Conservation (phyloP, 2,329 filamentous ascomycete species). For the Penicillium sp. region DNA sequence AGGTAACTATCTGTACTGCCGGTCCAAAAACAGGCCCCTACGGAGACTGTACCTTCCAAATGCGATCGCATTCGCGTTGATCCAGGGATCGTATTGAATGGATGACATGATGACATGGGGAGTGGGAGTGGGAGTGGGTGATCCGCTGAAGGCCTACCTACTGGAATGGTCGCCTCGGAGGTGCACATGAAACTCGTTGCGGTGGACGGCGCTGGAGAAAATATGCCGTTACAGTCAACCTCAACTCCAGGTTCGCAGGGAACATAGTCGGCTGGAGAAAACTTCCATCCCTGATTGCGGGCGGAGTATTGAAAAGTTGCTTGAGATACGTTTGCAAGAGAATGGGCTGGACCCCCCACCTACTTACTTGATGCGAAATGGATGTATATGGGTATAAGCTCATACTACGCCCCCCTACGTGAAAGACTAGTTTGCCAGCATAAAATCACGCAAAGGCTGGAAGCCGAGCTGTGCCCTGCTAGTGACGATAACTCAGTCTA, state of each 20-base stretch:
- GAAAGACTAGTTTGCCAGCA: constrained; percentile 41
- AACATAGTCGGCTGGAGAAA: constrained; percentile 21
- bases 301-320: constrained; percentile 42
- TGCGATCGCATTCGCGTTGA: constrained; percentile 49
- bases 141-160: constrained; percentile 41
- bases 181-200: constrained; percentile 48
- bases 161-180: constrained; percentile 47
- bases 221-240: constrained; percentile 48
- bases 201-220: constrained; percentile 40
- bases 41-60: constrained; percentile 38
- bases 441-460: constrained; percentile 13
- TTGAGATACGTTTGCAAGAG: constrained; percentile 37
- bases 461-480: neutral
- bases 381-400: constrained; percentile 43
- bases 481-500: neutral
- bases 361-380: constrained; percentile 37
- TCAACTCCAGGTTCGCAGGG: constrained; percentile 34
- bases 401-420: constrained; percentile 47
- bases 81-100: constrained; percentile 51
- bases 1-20: constrained; percentile 42
- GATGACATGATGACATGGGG: constrained; percentile 48
- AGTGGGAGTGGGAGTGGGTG: constrained; percentile 42
- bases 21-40: constrained; percentile 32
- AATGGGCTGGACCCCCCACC: constrained; percentile 46
- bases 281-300: constrained; percentile 44